phyloP scores from a whole-genome alignment of 2,329 filamentous ascomycete genomes.

The Whalleya microplaca region DNA sequence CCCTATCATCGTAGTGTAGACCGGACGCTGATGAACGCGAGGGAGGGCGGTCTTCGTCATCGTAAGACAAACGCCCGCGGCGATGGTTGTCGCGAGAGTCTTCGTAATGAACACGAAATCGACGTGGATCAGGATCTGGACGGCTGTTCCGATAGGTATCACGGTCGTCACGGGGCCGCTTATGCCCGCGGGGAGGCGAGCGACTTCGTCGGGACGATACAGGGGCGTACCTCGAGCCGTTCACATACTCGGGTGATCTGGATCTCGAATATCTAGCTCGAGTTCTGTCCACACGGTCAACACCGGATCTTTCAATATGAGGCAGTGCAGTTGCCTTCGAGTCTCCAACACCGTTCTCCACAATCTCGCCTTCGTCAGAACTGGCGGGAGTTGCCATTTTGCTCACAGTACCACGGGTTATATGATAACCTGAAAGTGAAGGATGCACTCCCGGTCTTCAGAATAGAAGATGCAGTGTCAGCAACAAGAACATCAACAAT shows the following conservation, averaged over 20 bases:
- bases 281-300: constrained; percentile 92
- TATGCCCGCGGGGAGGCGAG: constrained; percentile 69
- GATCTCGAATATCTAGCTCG: constrained; percentile 61
- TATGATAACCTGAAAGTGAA: constrained; percentile 25
- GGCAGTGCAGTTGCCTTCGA: constrained; percentile 87
- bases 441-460: constrained; percentile 31
- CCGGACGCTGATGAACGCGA: constrained; percentile 43
- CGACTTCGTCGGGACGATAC: constrained; percentile 54
- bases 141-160: constrained; percentile 49
- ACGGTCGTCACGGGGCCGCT: constrained; percentile 68
- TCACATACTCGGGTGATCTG: constrained; percentile 55
- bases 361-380: constrained; percentile 86
- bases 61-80: constrained; percentile 54
- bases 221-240: constrained; percentile 44
- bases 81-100: constrained; percentile 53
- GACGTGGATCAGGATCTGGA: constrained; percentile 58
- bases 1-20: constrained; percentile 55
- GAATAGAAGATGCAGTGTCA: constrained; percentile 32
- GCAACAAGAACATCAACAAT: constrained; percentile 29
- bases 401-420: constrained; percentile 35
- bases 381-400: constrained; percentile 51
- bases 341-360: constrained; percentile 68
- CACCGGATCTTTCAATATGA: constrained; percentile 75
- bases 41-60: constrained; percentile 59
- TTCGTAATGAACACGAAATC: constrained; percentile 66